Evolutionary conservation across 1,284 basidiomycete species (phyloP).

Genomic region (Quambalaria eucalypti): DNA sequence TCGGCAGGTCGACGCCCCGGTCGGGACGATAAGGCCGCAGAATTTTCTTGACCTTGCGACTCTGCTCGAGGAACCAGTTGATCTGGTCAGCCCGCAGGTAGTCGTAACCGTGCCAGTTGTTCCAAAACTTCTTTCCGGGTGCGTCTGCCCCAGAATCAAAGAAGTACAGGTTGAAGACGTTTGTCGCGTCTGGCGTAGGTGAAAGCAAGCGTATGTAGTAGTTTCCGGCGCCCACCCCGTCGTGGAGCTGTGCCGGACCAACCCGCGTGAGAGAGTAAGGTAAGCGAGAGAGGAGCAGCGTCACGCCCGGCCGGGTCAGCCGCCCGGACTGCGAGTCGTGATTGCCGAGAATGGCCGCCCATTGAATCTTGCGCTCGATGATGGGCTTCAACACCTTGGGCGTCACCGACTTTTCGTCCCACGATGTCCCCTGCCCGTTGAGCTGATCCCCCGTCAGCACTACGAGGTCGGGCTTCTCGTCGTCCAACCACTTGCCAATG

Average conservation of each 20-base stretch:
- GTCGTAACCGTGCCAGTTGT: conserved; percentile 24
- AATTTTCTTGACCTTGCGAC: conserved; percentile 6
- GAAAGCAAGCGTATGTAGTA: conserved; percentile 12
- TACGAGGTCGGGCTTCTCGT: conserved; percentile 78
- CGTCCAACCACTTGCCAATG: conserved; percentile 50
- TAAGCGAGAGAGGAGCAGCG: conserved; percentile 60
- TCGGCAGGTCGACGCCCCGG: conserved; percentile 15
- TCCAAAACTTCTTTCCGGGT: conserved; percentile 12
- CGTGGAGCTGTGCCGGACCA: conserved; percentile 73
- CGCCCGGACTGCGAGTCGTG: conserved; percentile 51
- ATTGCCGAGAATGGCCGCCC: conserved; percentile 81
- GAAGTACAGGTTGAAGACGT: conserved; percentile 82
- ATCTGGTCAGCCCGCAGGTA: conserved; percentile 36
- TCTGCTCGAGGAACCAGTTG: conserved; percentile 24
- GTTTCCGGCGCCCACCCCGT: conserved; percentile 54
- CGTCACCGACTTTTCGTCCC: conserved; percentile 74
- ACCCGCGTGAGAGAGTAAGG: conserved; percentile 73
- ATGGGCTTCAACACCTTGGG: conserved; percentile 75
- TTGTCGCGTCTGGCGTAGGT: conserved; percentile 53
- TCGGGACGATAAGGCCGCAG: conserved; percentile 27
- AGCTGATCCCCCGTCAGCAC: conserved; percentile 52
- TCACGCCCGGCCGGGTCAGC: conserved; percentile 50
- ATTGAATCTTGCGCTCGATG: conserved; percentile 68
- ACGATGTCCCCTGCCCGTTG: conserved; percentile 64
- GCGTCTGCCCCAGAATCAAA: conserved; percentile 67